Conservation (phyloP, 2,329 filamentous ascomycete genomes). For the Lasiodiplodia gonubiensis region DNA sequence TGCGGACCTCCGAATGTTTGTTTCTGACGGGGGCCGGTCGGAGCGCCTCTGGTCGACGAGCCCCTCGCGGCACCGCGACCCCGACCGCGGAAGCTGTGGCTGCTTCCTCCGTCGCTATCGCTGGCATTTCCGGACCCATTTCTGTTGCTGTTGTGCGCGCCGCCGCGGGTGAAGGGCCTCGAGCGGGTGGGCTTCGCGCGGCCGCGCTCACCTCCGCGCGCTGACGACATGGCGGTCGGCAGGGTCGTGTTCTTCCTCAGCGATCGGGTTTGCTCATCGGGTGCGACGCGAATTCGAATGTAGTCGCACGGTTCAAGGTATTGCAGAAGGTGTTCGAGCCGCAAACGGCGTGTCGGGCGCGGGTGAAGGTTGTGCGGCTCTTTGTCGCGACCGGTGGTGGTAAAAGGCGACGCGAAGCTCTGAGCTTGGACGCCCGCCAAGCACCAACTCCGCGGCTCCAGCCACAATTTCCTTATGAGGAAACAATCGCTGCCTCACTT, state of each 20-base stretch:
- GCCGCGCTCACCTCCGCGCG: constrained; percentile 29
- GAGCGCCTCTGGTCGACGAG: constrained; percentile 18
- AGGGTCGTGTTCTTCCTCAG: constrained; percentile 13
- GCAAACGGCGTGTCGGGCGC: neutral
- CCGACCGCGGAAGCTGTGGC: constrained; percentile 1
- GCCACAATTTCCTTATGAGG: constrained; percentile 10
- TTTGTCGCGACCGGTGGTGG: constrained; percentile 23
- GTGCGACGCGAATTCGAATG: neutral
- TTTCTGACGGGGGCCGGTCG: constrained; percentile 15
- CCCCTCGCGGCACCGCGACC: neutral
- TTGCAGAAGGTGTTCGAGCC: constrained; percentile 3
- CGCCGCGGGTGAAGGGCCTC: constrained; percentile 4
- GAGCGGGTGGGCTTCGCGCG: constrained; percentile 13
- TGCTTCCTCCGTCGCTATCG: constrained; percentile 18
- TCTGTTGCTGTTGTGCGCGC: constrained; percentile 8
- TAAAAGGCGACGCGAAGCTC: constrained; percentile 26
- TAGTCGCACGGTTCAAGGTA: neutral
- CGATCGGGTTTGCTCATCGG: constrained; percentile 11
- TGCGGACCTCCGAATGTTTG: constrained; percentile 20
- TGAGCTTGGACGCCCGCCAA: constrained; percentile 21
- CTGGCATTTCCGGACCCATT: constrained; percentile 10
- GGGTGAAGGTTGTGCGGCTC: constrained; percentile 1
- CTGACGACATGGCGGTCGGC: constrained; percentile 29
- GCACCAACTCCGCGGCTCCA: neutral
- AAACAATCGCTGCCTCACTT: constrained; percentile 7